A percentile compares a stretch with the other conserved stretches of the same genome.
These are phyloP conservation scores for Alnus glutinosa DNA, from an alignment of 306 rosid genomes.

Conservation along the genomic window DNA sequence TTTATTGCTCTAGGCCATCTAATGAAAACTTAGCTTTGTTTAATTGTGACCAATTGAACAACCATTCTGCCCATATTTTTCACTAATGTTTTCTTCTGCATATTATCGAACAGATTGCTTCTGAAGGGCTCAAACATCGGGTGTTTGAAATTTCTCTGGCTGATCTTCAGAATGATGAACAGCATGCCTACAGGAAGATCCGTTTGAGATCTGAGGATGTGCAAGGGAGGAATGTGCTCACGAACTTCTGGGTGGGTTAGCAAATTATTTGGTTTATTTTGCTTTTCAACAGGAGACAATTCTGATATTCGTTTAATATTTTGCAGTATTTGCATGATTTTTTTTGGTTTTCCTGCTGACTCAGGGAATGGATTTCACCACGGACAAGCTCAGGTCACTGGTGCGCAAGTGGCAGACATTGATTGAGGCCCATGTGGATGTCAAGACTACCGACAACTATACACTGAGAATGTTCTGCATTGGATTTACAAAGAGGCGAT, in stretches of 20 bases:
- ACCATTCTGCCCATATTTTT: neutral
- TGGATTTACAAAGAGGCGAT: conserved; percentile 79
- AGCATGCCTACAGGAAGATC: conserved; percentile 44
- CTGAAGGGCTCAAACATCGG: conserved; percentile 47
- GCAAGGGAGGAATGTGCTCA: conserved; percentile 42
- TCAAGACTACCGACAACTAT: conserved; percentile 82
- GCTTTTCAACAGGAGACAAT: no score
- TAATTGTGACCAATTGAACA: neutral
- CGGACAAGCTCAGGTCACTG: conserved; percentile 87
- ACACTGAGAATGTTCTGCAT: conserved; percentile 88
- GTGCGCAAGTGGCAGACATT: conserved; percentile 88
- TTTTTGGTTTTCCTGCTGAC: neutral
- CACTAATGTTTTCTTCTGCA: neutral
- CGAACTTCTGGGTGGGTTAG: conserved; percentile 43
- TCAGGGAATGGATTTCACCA: conserved; percentile 89
- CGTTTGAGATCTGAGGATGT: conserved; percentile 49
- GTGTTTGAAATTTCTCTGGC: conserved; percentile 48
- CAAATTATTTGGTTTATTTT: neutral
- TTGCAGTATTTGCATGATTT: neutral
- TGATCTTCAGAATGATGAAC: conserved; percentile 47
- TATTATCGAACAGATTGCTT: conserved; percentile 36
- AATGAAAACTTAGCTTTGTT: neutral
- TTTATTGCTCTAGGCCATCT: neutral
- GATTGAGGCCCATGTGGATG: conserved; percentile 91
- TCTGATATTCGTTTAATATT: neutral